A percentile compares a stretch with the other conserved stretches of the same genome.
Conservation (phyloP, 768 basidiomycete genomes). For the Baorangia bicolor region DNA sequence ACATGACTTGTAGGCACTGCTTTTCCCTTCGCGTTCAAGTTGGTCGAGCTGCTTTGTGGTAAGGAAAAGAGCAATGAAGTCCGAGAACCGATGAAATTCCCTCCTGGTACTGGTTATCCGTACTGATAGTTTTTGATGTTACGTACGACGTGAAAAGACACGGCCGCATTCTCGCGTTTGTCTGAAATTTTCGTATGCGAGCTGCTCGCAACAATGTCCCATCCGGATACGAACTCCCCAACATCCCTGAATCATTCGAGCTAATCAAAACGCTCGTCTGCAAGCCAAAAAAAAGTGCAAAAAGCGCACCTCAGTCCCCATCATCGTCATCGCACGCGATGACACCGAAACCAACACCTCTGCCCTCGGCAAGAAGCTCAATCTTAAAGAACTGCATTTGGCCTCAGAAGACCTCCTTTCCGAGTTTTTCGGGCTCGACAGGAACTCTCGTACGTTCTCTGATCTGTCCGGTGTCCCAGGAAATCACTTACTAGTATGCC, state of each 20-base stretch:
- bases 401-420: constrained; percentile 84
- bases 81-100: constrained; percentile 70
- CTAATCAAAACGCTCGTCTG: constrained; percentile 88
- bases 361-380: constrained; percentile 74
- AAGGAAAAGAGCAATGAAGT: constrained; percentile 60
- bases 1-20: constrained; percentile 51
- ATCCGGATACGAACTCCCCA: constrained; percentile 66
- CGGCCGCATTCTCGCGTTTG: too few relatives aligned
- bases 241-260: constrained; percentile 60
- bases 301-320: constrained; percentile 77
- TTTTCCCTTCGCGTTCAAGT: constrained; percentile 75
- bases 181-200: too few relatives aligned
- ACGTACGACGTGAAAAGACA: too few relatives aligned
- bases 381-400: constrained; percentile 83
- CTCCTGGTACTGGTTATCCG: constrained; percentile 46
- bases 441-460: constrained; percentile 75
- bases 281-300: constrained; percentile 97
- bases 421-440: constrained; percentile 81
- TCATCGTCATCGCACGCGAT: constrained; percentile 85
- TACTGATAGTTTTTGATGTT: constrained; percentile 17
- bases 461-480: not conserved
- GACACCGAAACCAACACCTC: constrained; percentile 79
- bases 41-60: constrained; percentile 72
- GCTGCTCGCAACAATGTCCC: constrained; percentile 51
- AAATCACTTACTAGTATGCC: constrained; percentile 1